Percentiles rank a stretch among this genome's conserved stretches.
phyloP scores from a whole-genome alignment of 345 rosid species.

The Heritiera fomes region DNA sequence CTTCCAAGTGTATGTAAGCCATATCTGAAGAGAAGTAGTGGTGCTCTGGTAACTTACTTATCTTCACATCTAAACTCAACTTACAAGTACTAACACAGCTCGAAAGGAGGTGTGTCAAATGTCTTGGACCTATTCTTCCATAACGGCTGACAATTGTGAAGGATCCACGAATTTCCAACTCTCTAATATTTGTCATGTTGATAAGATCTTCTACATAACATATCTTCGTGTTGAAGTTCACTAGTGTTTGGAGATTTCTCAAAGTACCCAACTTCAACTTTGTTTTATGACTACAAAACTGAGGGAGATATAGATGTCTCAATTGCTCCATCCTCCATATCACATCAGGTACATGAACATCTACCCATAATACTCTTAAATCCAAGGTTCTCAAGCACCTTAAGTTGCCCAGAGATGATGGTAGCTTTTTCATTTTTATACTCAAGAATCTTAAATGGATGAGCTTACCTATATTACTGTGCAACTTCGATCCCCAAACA shows the following conservation, averaged over 20 bases:
- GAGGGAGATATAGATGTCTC: constrained; percentile 3
- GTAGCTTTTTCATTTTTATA: constrained; percentile 20
- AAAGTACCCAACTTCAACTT: neutral
- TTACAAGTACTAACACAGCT: neutral
- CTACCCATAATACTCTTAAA: neutral
- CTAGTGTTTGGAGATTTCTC: neutral
- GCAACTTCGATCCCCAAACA: no score
- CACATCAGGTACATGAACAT: neutral
- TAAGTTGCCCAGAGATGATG: constrained; percentile 34
- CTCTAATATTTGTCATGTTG: neutral
- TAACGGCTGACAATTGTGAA: no score
- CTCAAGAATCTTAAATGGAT: constrained; percentile 36
- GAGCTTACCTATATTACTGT: constrained; percentile 12
- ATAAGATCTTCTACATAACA: neutral
- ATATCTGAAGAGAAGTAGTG: neutral
- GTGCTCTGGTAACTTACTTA: neutral
- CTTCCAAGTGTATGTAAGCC: neutral
- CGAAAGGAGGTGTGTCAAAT: neutral
- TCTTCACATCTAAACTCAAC: neutral
- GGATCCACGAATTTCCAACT: neutral
- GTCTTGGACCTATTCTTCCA: neutral
- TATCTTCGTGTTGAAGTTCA: neutral
- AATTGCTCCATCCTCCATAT: constrained; percentile 15
- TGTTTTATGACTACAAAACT: neutral
- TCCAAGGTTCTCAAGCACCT: constrained; percentile 32